These are phyloP conservation scores for Pinus tabuliformis DNA, from an alignment of 75 land plant species.

Conservation along the genomic window DNA sequence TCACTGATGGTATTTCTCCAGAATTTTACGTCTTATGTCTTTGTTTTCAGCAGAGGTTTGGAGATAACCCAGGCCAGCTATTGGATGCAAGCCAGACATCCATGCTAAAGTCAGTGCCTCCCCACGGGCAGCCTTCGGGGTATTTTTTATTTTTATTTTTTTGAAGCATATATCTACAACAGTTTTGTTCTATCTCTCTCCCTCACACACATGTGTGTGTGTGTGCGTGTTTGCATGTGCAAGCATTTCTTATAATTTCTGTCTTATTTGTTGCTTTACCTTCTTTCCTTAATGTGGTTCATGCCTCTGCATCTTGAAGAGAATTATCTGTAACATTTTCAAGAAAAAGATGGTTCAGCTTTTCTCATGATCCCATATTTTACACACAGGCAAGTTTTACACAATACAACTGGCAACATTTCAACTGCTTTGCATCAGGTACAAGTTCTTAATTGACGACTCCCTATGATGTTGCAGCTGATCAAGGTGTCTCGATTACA, in stretches of 20 bases:
- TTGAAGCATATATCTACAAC: neutral
- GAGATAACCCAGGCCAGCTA: conserved; percentile 52
- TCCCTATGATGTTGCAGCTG: conserved; percentile 37
- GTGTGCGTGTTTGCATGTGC: neutral
- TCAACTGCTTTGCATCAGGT: conserved; percentile 50
- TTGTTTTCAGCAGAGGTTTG: conserved; percentile 57
- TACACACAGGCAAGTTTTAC: conserved; percentile 32
- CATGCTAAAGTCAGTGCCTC: conserved; percentile 41
- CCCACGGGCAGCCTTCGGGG: conserved; percentile 43
- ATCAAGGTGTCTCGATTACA: neutral
- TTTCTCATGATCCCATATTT: neutral
- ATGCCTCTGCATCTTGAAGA: neutral
- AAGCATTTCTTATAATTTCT: neutral
- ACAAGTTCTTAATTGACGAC: conserved; percentile 29
- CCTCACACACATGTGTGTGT: neutral
- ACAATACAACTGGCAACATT: conserved; percentile 28
- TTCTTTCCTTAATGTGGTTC: neutral
- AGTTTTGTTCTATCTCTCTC: neutral
- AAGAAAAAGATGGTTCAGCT: neutral
- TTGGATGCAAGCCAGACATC: conserved; percentile 52
- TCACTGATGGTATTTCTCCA: neutral
- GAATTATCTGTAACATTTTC: neutral
- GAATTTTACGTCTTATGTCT: neutral
- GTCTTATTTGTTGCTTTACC: neutral
- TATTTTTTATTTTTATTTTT: neutral